Base-by-base conservation (phyloP, 2,329 filamentous ascomycete species). In the Coniochaeta sp. region DNA sequence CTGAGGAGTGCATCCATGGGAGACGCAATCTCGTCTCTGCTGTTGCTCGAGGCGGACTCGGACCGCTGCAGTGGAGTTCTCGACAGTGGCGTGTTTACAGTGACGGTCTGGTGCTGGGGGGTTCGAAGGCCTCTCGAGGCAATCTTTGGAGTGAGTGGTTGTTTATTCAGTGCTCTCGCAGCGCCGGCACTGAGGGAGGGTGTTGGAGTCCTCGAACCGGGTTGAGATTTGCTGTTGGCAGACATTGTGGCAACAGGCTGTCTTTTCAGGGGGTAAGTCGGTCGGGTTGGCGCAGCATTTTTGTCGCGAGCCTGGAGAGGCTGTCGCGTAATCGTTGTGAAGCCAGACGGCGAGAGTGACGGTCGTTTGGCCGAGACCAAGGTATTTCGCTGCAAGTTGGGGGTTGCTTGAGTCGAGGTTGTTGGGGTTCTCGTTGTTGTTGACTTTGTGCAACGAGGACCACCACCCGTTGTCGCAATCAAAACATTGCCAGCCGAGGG, bases 1-100 rank as follows among this genome's bases (percentile, higher is more conserved):
- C 73, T 85, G 52, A 91, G 74, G 66, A 84, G 84, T 58, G 82
- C 69, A 57, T 81, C 77, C 33, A 80, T 76, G 9, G 85, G 79
- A 52, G 82, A 80, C 52, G 79, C 73, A 64, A 79, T 69, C 62
- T 84, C 81, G 58, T 88, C 84, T 62, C 70, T 69, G 16, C 68
- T 58, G 44, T 57, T 61, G 60, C 59, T 61, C 26, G 60, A 28
- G 17, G 63, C 36, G 6, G 67, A 65, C 24, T 66, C 67, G 24
- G 65, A 62, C 58, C 67, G 64, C 33, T 64, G 58, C 56, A 63
- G 31, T 16, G 54, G 64, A 50, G 69, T 73, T 59, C 76, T 73
- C 16, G 74, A 67, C 33, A 78, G 69, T n/a, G 81, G 79, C 47
- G 78, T 78, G 52, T 73, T 70, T 55, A 74, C 66, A 16, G 74